phyloP scores from a whole-genome alignment of 2,329 filamentous ascomycete genomes.

The Aspergillus sp. region DNA sequence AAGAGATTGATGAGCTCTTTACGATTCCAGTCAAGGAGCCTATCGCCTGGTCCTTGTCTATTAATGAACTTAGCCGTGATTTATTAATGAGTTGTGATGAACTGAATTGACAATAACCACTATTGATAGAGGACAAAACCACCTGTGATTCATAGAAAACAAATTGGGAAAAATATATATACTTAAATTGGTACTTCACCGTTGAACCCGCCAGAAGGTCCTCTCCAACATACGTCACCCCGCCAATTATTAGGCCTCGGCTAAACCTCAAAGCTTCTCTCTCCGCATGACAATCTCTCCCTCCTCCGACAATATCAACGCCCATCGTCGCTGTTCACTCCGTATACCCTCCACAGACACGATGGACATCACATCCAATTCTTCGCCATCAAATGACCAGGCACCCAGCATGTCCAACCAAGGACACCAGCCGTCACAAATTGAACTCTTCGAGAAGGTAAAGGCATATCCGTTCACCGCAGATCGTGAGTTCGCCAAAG shows the following conservation, averaged over 20 bases:
- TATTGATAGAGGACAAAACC: no score
- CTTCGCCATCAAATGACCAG: neutral
- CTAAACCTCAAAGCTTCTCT: neutral
- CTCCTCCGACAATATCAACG: no score
- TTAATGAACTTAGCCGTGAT: no score
- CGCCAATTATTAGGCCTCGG: neutral
- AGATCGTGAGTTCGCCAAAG: slow-evolving; percentile 46
- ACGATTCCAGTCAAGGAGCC: neutral
- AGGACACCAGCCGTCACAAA: slow-evolving; percentile 2
- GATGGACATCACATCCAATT: neutral
- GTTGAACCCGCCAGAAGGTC: no score
- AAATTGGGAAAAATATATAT: no score
- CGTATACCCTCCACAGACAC: neutral
- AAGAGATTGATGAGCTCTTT: neutral
- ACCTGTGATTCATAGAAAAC: neutral
- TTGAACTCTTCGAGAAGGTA: slow-evolving; percentile 30
- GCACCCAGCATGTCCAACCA: neutral
- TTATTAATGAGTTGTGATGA: no score
- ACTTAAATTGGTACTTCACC: no score
- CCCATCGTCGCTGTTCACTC: no score
- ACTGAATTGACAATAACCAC: no score
- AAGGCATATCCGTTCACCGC: slow-evolving; percentile 38
- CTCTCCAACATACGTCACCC: neutral
- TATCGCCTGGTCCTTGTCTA: no score
- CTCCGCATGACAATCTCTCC: no score